A percentile compares a stretch with the other conserved stretches of the same genome.
phyloP scores from a whole-genome alignment of 352 stramenopile species.

The Blastocystis sp. region DNA sequence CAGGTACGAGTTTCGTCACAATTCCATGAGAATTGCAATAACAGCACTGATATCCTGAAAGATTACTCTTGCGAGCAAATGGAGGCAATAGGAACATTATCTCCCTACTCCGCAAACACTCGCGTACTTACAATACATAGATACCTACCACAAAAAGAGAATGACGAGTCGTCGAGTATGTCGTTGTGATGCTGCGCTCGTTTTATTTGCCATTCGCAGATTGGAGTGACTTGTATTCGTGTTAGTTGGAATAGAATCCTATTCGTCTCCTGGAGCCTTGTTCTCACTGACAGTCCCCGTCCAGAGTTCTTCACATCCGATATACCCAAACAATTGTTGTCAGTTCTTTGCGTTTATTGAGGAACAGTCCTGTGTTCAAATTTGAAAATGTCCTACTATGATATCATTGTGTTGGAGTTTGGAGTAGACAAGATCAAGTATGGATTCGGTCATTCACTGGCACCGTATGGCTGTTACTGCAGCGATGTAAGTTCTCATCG shows the following conservation, averaged over 20 bases:
- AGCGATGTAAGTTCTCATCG: neutral
- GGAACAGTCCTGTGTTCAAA: too few species aligned
- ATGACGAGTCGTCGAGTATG: too few species aligned
- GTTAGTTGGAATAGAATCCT: too few species aligned
- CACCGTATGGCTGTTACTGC: neutral
- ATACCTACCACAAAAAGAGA: slow-evolving; percentile 5
- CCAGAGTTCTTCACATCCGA: too few species aligned
- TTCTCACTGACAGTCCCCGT: too few species aligned
- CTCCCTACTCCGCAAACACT: slow-evolving; percentile 12
- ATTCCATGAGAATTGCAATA: slow-evolving; percentile 37
- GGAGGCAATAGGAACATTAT: slow-evolving; percentile 18
- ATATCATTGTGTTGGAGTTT: neutral
- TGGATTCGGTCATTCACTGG: neutral
- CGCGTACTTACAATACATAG: neutral
- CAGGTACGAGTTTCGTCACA: slow-evolving; percentile 55
- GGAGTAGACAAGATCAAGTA: neutral
- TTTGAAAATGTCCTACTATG: slow-evolving; percentile 8
- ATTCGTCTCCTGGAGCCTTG: too few species aligned
- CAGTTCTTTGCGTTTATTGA: too few species aligned
- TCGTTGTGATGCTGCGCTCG: too few species aligned
- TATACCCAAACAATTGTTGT: too few species aligned
- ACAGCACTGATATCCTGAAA: slow-evolving; percentile 51
- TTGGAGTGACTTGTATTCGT: too few species aligned
- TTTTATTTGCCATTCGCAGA: too few species aligned
- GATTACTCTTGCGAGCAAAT: slow-evolving; percentile 26